Evolutionary conservation across 2,329 filamentous ascomycete genomes (phyloP).

Genomic region (Mollisiaceae sp.): DNA sequence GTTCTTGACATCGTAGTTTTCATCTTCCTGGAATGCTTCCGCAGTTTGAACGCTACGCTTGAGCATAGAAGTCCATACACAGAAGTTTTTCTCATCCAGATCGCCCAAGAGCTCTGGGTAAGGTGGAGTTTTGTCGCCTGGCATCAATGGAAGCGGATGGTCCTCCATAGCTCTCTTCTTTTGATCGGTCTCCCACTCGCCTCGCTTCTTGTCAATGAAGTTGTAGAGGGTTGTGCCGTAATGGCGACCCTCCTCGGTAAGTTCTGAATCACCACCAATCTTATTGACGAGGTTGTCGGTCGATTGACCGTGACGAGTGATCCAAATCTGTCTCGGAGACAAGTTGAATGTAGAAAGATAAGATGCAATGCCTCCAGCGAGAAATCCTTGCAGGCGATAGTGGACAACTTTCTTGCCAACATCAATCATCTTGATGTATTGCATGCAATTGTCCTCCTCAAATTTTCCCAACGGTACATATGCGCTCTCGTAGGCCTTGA

Average conservation of each 20-base stretch:
- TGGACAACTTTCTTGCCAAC: slow-evolving; percentile 94
- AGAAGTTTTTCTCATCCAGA: slow-evolving; percentile 85
- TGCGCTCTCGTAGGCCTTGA: slow-evolving; percentile 90
- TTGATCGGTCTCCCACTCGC: slow-evolving; percentile 83
- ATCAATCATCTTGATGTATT: slow-evolving; percentile 96
- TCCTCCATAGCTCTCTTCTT: slow-evolving; percentile 70
- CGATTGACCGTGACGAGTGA: slow-evolving; percentile 93
- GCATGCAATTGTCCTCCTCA: slow-evolving; percentile 88
- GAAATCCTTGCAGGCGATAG: slow-evolving; percentile 87
- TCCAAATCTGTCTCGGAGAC: slow-evolving; percentile 95
- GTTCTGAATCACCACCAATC: slow-evolving; percentile 86
- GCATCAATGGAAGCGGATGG: slow-evolving; percentile 83
- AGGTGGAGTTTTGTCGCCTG: slow-evolving; percentile 91
- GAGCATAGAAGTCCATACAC: slow-evolving; percentile 98
- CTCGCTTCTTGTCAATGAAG: slow-evolving; percentile 82
- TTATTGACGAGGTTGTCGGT: slow-evolving; percentile 85
- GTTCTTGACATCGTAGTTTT: slow-evolving; percentile 95
- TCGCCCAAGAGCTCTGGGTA: slow-evolving; percentile 83
- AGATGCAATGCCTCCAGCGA: slow-evolving; percentile 89
- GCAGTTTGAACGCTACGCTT: slow-evolving; percentile 87
- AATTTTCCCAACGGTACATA: slow-evolving; percentile 90
- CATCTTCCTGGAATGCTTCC: slow-evolving; percentile 85
- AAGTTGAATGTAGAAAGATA: slow-evolving; percentile 98
- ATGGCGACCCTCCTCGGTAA: slow-evolving; percentile 78
- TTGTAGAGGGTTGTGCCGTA: slow-evolving; percentile 81